Evolutionary conservation across 352 stramenopile genomes (phyloP), one percentile per base, ranked within the genome.

Genomic region (Phytophthora aleatoria): DNA sequence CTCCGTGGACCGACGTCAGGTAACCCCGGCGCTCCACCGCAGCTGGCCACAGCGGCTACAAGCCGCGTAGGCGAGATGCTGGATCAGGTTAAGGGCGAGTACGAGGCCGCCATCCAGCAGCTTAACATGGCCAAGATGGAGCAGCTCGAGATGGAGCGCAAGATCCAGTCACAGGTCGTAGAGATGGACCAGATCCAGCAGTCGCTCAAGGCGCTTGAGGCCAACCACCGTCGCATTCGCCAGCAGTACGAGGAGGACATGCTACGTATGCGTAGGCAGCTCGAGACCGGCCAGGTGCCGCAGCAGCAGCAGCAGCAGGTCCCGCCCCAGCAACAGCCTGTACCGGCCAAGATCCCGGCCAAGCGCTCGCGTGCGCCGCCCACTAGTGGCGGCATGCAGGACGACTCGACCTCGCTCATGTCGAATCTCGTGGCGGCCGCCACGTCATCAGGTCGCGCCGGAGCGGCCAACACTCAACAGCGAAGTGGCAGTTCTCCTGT

Each of bases 161-260:
- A 95, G 79, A 87, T 95, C 52, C 84, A 92, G 63, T 88, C 84
- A 36, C 87, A 95, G 61, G 84, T 94, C 44, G 78, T 90, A 16
- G 87, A 95, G 58, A 93, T 95, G 87, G 87, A 95, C 73, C 85
- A 94, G 73, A 92, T 95, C 64, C 87, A 95, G 66, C 85, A 94
- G 69, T 90, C 85, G 41, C 78, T 95, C 31, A 93, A 94, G 76
- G 85, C 80, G 27, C 73, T 95, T 10, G 87, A 95, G 63, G 72
- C 85, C 28, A 94, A 91, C 70, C 87, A 95, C 58, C 84, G 85
- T 41, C 84, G 85, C 44, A 81, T 94, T 39, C 85, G 87, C 31
- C 85, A 94, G 68, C 85, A 93, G 61, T 95, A 95, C 61, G 87
- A 95, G 53, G 87, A 95, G 39, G 87, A 95, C 54, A 78, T 95